Percentiles rank a stretch among this genome's conserved stretches.
These are phyloP conservation scores for Talaromyces piceae DNA, from an alignment of 2,329 filamentous ascomycete species.

Conservation along the genomic window DNA sequence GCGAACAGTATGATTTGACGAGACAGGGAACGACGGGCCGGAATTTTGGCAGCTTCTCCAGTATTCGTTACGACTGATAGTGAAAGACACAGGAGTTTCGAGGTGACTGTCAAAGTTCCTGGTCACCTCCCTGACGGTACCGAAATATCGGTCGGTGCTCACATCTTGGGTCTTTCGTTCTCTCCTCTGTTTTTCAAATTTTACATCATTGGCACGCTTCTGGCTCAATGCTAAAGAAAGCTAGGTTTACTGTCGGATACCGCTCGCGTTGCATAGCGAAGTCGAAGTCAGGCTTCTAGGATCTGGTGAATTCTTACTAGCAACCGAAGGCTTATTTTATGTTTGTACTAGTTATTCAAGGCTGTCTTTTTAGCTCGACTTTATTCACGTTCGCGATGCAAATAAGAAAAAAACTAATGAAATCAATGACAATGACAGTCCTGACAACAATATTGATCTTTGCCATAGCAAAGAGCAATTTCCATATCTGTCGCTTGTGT, in stretches of 20 bases:
- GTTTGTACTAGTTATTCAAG: background rate
- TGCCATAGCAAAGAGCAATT: too few species aligned
- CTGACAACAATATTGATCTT: too few species aligned
- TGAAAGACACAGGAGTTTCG: background rate
- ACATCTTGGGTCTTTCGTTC: background rate
- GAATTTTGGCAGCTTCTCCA: background rate
- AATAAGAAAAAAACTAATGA: too few species aligned
- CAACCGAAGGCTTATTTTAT: too few species aligned
- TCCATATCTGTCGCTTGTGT: too few species aligned
- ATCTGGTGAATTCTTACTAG: background rate
- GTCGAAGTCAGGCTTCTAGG: background rate
- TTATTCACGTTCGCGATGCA: too few species aligned
- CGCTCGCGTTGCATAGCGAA: background rate
- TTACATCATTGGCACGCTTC: background rate
- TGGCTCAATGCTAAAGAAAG: background rate
- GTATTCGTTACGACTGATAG: background rate
- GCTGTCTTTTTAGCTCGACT: background rate
- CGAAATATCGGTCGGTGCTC: too few species aligned
- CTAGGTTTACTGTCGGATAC: background rate
- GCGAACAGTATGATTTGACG: background rate
- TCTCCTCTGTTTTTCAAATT: background rate
- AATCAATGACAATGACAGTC: too few species aligned
- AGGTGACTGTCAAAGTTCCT: background rate
- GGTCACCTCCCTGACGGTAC: background rate
- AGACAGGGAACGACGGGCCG: background rate